Percentiles rank a stretch among this genome's conserved stretches.
Evolutionary conservation across 2,329 filamentous ascomycete species (phyloP).

Genomic region (Alternaria tenuissima): DNA sequence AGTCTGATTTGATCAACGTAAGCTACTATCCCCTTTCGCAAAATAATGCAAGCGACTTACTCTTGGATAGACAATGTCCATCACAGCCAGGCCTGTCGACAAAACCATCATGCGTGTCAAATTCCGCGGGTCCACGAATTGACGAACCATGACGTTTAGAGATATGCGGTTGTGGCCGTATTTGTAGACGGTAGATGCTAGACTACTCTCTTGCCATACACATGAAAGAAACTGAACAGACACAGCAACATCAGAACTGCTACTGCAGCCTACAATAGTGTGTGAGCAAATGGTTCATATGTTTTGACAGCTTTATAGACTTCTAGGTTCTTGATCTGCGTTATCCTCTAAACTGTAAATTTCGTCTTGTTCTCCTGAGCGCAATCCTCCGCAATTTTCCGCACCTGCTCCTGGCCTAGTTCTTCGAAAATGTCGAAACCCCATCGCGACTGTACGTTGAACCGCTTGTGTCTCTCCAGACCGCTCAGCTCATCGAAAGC

Average conservation of each 20-base stretch:
- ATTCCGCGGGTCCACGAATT: neutral
- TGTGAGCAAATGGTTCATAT: neutral
- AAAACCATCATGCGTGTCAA: conserved; percentile 42
- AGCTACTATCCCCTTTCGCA: conserved; percentile 16
- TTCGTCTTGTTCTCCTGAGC: conserved; percentile 33
- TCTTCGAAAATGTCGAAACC: conserved; percentile 39
- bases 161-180: neutral
- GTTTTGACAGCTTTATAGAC: neutral
- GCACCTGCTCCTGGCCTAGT: conserved; percentile 29
- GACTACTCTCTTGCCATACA: neutral
- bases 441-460: conserved; percentile 36
- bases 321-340: neutral
- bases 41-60: conserved; percentile 13
- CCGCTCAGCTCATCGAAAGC: conserved; percentile 71
- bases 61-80: conserved; percentile 34
- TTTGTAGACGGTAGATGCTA: neutral
- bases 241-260: neutral
- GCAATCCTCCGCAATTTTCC: conserved; percentile 25
- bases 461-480: conserved; percentile 36
- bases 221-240: neutral
- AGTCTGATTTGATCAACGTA: conserved; percentile 45
- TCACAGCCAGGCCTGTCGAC: conserved; percentile 46
- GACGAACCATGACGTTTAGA: neutral
- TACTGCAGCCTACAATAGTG: neutral
- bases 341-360: conserved; percentile 17